These are phyloP conservation scores for Yamadazyma atlantica DNA, from an alignment of 1,139 yeast genomes.

Conservation along the genomic window DNA sequence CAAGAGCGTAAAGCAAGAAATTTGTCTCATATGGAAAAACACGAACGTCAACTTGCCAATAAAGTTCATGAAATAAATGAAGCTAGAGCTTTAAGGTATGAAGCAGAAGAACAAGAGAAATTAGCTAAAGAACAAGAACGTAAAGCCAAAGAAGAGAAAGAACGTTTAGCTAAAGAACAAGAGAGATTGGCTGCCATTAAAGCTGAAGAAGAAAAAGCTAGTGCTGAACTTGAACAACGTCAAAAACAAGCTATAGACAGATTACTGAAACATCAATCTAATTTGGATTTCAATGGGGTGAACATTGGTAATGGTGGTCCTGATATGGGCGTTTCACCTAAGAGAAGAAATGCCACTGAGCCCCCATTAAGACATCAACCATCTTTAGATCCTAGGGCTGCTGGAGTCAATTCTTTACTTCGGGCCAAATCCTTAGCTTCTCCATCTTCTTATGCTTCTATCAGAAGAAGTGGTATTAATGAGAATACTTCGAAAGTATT, in stretches of 20 bases:
- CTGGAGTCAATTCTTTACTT: slow-evolving; percentile 27
- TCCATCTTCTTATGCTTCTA: slow-evolving; percentile 26
- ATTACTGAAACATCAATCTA: slow-evolving; percentile 29
- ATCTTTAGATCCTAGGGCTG: slow-evolving; percentile 40
- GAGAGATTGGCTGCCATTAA: slow-evolving; percentile 13
- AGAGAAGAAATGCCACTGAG: slow-evolving; percentile 22
- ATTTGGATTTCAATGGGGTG: slow-evolving; percentile 17
- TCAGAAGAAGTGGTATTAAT: slow-evolving; percentile 19
- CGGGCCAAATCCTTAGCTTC: slow-evolving; percentile 40
- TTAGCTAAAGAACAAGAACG: slow-evolving; percentile 9
- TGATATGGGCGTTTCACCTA: slow-evolving; percentile 3
- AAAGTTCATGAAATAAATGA: slow-evolving; percentile 31
- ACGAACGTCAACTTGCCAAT: slow-evolving; percentile 32
- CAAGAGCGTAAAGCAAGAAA: slow-evolving; percentile 4
- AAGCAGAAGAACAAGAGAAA: slow-evolving; percentile 18
- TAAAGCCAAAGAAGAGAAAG: slow-evolving; percentile 5
- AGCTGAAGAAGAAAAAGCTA: slow-evolving; percentile 12
- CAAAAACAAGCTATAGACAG: slow-evolving; percentile 33
- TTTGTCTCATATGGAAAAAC: slow-evolving; percentile 19
- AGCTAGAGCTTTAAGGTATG: slow-evolving; percentile 25
- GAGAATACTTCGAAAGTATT: slow-evolving; percentile 39
- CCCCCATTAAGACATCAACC: slow-evolving; percentile 16
- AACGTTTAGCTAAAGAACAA: slow-evolving; percentile 4
- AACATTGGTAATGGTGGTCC: not conserved
- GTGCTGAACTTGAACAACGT: slow-evolving; percentile 22